Conservation (phyloP, 352 stramenopile species). For the Saprolegnia diclina region DNA sequence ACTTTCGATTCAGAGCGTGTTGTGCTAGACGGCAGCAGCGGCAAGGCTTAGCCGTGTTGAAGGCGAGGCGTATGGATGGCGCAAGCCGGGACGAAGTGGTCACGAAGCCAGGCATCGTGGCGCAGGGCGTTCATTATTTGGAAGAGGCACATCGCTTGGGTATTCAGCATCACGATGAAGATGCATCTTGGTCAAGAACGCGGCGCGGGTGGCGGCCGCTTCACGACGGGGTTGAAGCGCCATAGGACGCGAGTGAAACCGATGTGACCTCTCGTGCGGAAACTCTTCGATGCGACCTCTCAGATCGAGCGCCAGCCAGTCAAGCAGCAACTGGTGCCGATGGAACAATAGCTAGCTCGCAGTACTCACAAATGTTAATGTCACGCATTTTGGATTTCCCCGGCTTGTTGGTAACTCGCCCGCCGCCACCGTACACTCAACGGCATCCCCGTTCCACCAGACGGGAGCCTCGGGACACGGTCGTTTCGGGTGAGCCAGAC, state of each 20-base stretch:
- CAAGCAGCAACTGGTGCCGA: too few relatives aligned
- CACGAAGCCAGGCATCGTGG: neutral
- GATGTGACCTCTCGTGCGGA: too few relatives aligned
- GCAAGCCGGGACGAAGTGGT: neutral
- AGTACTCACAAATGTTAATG: too few relatives aligned
- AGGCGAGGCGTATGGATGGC: neutral
- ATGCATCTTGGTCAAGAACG: neutral
- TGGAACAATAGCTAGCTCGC: too few relatives aligned
- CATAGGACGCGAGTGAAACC: too few relatives aligned
- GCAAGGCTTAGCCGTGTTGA: neutral
- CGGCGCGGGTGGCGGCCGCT: neutral
- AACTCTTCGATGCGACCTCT: too few relatives aligned
- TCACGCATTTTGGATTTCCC: too few relatives aligned
- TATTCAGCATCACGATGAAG: neutral
- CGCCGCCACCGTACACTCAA: too few relatives aligned
- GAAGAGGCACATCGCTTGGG: neutral
- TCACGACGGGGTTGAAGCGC: neutral
- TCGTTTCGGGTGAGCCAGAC: neutral
- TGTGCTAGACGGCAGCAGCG: neutral
- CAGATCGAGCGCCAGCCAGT: too few relatives aligned
- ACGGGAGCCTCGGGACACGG: neutral
- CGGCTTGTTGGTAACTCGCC: too few relatives aligned
- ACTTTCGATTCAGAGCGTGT: neutral
- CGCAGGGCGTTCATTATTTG: neutral
- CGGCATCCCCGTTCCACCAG: too few relatives aligned